These are phyloP conservation scores for Lactuca sativa DNA, from an alignment of 129 eudicot species.

Conservation along the genomic window DNA sequence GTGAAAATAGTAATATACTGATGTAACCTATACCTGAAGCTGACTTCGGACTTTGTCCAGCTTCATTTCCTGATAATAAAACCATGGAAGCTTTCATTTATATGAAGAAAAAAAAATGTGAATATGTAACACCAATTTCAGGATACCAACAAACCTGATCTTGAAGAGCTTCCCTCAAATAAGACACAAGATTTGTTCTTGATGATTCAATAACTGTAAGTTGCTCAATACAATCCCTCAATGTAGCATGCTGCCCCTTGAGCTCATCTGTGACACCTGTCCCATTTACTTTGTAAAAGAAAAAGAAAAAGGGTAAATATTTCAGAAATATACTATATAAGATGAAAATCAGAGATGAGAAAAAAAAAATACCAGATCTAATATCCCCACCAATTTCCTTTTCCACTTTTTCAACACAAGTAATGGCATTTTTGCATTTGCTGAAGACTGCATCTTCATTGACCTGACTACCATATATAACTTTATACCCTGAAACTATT, in stretches of 20 bases:
- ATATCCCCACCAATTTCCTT: slow-evolving; percentile 62
- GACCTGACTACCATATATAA: slow-evolving; percentile 49
- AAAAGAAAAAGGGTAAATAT: slow-evolving; percentile 9
- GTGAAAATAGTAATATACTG: neutral
- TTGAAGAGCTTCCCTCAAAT: slow-evolving; percentile 71
- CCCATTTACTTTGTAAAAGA: slow-evolving; percentile 30
- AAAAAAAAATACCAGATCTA: slow-evolving; percentile 50
- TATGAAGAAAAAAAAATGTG: neutral
- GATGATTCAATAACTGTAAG: slow-evolving; percentile 67
- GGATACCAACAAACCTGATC: slow-evolving; percentile 69
- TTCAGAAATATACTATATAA: neutral
- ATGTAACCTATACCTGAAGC: slow-evolving; percentile 57
- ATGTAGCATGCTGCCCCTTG: slow-evolving; percentile 65
- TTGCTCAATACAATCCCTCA: slow-evolving; percentile 76
- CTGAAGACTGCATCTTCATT: slow-evolving; percentile 69
- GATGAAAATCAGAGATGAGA: neutral
- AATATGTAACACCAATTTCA: slow-evolving; percentile 1
- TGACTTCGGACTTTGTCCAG: slow-evolving; percentile 71
- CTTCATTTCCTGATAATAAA: slow-evolving; percentile 63
- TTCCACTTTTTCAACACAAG: slow-evolving; percentile 64
- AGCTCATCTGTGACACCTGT: slow-evolving; percentile 62
- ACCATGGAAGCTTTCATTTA: slow-evolving; percentile 19
- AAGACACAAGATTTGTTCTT: slow-evolving; percentile 71
- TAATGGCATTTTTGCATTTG: slow-evolving; percentile 62
- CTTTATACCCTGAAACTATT: slow-evolving; percentile 72